phyloP scores from a whole-genome alignment of 2,329 filamentous ascomycete species.

The Epichloe aotearoae region DNA sequence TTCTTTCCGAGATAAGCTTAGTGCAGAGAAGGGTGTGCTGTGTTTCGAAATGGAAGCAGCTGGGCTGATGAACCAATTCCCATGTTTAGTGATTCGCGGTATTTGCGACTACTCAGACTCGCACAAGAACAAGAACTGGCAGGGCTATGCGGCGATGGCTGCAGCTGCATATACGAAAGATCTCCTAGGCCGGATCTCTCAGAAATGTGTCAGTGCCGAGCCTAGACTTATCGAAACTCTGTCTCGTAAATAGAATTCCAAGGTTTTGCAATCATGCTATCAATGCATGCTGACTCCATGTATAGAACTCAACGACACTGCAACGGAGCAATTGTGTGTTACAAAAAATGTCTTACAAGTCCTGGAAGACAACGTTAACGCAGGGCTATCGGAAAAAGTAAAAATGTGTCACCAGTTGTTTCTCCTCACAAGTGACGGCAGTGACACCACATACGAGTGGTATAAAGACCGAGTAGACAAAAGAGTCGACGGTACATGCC shows the following conservation, averaged over 20 bases:
- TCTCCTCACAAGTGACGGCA: neutral
- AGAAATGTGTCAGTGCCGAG: too few relatives aligned
- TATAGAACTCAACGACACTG: too few relatives aligned
- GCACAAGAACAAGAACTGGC: conserved; percentile 20
- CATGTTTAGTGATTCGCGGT: conserved; percentile 20
- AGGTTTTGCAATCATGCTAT: too few relatives aligned
- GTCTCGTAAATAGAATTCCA: too few relatives aligned
- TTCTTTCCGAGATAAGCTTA: too few relatives aligned
- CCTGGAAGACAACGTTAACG: too few relatives aligned
- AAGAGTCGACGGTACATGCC: conserved; percentile 15
- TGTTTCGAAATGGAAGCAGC: conserved; percentile 19
- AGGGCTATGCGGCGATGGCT: conserved; percentile 16
- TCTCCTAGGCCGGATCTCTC: conserved; percentile 5
- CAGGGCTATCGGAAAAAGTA: too few relatives aligned
- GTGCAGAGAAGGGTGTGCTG: neutral
- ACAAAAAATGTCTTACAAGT: rapidly evolving
- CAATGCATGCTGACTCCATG: too few relatives aligned
- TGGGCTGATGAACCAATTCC: conserved; percentile 16
- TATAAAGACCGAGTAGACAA: conserved; percentile 13
- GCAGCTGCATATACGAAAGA: conserved; percentile 19
- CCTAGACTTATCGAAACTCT: too few relatives aligned
- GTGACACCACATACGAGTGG: conserved; percentile 15
- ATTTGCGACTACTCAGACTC: conserved; percentile 24
- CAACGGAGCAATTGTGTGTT: too few relatives aligned
- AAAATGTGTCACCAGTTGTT: too few relatives aligned